Evolutionary conservation across 2,329 filamentous ascomycete species (phyloP).

Genomic region (Graphilbum fragrans): DNA sequence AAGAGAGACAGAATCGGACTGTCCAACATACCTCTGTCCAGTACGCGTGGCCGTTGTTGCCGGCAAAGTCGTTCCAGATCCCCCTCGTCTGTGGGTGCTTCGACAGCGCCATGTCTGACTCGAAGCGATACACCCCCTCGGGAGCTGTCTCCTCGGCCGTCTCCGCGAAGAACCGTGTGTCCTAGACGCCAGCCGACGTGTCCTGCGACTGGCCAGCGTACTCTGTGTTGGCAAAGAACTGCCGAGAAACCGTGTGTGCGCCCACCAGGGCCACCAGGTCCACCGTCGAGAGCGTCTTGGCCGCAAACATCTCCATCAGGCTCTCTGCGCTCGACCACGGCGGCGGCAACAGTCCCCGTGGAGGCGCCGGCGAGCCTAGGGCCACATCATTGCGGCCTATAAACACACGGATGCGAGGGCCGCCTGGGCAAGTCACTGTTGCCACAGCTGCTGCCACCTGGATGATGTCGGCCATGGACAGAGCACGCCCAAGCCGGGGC

Average conservation of each 20-base stretch:
- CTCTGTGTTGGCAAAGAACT: slow-evolving; percentile 28
- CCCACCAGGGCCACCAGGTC: slow-evolving; percentile 43
- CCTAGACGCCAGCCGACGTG: slow-evolving; percentile 35
- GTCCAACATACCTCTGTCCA: slow-evolving; percentile 27
- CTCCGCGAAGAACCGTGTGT: slow-evolving; percentile 35
- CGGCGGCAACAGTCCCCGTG: slow-evolving; percentile 31
- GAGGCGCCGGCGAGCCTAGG: slow-evolving; percentile 17
- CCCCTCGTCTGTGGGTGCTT: slow-evolving; percentile 20
- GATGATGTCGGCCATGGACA: slow-evolving; percentile 41
- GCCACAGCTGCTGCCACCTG: slow-evolving; percentile 35
- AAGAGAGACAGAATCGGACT: not conserved
- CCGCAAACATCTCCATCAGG: slow-evolving; percentile 32
- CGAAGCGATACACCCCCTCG: slow-evolving; percentile 23
- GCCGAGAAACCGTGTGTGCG: slow-evolving; percentile 36
- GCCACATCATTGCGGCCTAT: slow-evolving; percentile 33
- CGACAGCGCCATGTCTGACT: slow-evolving; percentile 27
- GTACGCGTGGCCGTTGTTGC: slow-evolving; percentile 17
- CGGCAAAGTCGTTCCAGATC: slow-evolving; percentile 25
- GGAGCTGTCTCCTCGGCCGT: slow-evolving; percentile 18
- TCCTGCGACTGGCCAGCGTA: slow-evolving; percentile 30
- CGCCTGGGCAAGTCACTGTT: slow-evolving; percentile 36
- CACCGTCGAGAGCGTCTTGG: slow-evolving; percentile 35
- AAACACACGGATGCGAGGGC: slow-evolving; percentile 35
- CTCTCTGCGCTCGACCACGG: slow-evolving; percentile 24
- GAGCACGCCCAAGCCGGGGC: slow-evolving; percentile 15